A percentile compares a stretch with the other conserved stretches of the same genome.
phyloP scores from a whole-genome alignment of 2,329 filamentous ascomycete genomes.

The Pezicula radicicola region DNA sequence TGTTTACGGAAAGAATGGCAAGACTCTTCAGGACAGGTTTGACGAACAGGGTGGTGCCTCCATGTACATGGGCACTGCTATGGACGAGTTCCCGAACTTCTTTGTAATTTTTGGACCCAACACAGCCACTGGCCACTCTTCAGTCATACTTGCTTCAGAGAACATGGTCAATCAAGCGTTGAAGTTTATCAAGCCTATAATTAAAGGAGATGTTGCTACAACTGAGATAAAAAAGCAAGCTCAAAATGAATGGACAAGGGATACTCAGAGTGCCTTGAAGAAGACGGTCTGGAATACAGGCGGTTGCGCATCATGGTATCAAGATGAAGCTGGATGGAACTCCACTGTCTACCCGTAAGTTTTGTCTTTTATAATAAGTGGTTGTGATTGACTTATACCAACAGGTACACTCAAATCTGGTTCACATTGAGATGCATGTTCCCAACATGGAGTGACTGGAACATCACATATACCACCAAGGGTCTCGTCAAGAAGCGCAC shows the following conservation, averaged over 20 bases:
- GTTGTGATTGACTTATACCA: constrained; percentile 10
- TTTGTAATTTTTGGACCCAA: constrained; percentile 59
- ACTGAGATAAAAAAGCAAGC: constrained; percentile 47
- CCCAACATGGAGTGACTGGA: constrained; percentile 52
- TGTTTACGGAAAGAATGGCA: constrained; percentile 44
- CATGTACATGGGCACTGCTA: constrained; percentile 54
- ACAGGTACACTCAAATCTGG: constrained; percentile 46
- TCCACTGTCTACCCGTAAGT: constrained; percentile 42
- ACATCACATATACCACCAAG: constrained; percentile 45
- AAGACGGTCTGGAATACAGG: constrained; percentile 44
- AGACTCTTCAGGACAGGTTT: constrained; percentile 49
- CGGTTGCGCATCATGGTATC: constrained; percentile 48
- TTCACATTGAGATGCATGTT: constrained; percentile 48
- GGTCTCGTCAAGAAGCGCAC: constrained; percentile 34
- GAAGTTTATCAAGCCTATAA: constrained; percentile 50
- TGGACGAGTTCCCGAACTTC: constrained; percentile 58
- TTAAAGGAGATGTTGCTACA: constrained; percentile 39
- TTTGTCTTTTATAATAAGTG: neutral
- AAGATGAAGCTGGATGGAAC: constrained; percentile 43
- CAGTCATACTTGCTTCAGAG: constrained; percentile 53
- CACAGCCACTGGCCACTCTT: constrained; percentile 54
- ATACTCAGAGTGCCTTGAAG: constrained; percentile 43
- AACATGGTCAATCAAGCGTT: constrained; percentile 53
- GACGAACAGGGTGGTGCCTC: constrained; percentile 51
- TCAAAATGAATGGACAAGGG: constrained; percentile 41